These are phyloP conservation scores for Acidomyces sp. DNA, from an alignment of 495 filamentous ascomycete species.

Conservation along the genomic window DNA sequence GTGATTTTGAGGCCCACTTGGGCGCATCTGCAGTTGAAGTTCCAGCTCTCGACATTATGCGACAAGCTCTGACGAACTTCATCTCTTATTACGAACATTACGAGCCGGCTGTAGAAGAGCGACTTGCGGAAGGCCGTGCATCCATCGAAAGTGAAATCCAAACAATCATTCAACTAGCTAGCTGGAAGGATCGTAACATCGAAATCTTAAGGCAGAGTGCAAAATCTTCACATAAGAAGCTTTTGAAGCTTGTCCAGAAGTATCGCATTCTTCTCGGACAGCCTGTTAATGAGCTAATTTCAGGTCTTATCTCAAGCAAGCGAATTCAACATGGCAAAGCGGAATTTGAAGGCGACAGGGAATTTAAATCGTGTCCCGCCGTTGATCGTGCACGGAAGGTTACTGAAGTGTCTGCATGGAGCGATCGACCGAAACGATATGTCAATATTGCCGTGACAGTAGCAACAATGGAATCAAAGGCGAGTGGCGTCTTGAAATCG, in stretches of 20 bases:
- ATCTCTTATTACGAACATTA: slow-evolving; percentile 59
- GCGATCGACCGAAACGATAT: slow-evolving; percentile 2
- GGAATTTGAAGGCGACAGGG: too few relatives aligned
- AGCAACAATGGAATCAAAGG: slow-evolving; percentile 43
- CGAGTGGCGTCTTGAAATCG: slow-evolving; percentile 12
- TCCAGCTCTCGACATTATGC: slow-evolving; percentile 38
- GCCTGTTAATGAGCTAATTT: slow-evolving; percentile 34
- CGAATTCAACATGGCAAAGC: too few relatives aligned
- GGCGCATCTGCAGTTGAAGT: slow-evolving; percentile 43
- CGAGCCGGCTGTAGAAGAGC: slow-evolving; percentile 45
- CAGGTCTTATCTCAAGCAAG: background rate
- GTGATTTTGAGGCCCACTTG: slow-evolving; percentile 54
- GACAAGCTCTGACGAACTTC: slow-evolving; percentile 61
- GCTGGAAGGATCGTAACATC: slow-evolving; percentile 96
- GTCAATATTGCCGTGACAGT: slow-evolving; percentile 41
- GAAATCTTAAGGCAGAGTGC: slow-evolving; percentile 76
- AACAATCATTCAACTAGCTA: slow-evolving; percentile 73
- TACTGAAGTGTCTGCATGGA: background rate
- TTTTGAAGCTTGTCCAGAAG: slow-evolving; percentile 82
- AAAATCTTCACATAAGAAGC: slow-evolving; percentile 73
- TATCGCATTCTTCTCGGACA: slow-evolving; percentile 65
- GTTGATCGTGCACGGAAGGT: too few relatives aligned
- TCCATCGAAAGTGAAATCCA: slow-evolving; percentile 74
- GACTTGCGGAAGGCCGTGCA: slow-evolving; percentile 47
- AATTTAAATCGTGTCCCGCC: too few relatives aligned